Percentiles rank a stretch among this genome's conserved stretches.
These are phyloP conservation scores for Dipodascus geniculatus DNA, from an alignment of 805 yeast species.

Conservation along the genomic window DNA sequence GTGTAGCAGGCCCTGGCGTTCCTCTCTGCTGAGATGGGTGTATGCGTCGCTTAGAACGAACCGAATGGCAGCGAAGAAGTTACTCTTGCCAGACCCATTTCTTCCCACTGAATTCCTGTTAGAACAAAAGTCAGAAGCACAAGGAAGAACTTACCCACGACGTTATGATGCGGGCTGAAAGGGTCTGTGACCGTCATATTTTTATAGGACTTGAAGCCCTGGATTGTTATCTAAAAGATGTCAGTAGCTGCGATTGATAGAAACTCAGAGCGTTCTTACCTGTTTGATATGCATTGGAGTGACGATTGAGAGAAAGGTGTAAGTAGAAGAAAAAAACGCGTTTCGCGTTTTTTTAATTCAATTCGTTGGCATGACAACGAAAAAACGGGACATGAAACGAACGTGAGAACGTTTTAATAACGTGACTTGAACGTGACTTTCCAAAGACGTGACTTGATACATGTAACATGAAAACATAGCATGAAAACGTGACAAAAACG, in stretches of 20 bases:
- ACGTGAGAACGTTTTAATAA: no score
- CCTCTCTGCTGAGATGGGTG: conserved; percentile 72
- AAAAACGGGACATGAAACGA: no score
- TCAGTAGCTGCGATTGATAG: not conserved
- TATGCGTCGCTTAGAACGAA: conserved; percentile 87
- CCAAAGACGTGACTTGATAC: no score
- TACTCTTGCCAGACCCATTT: conserved; percentile 95
- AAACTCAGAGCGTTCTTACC: conserved; percentile 7
- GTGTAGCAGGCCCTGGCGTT: conserved; percentile 75
- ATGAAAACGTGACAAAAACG: no score
- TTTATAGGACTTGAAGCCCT: conserved; percentile 90
- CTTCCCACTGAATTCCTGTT: conserved; percentile 43
- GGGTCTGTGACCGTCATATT: conserved; percentile 67
- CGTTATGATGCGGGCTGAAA: conserved; percentile 73
- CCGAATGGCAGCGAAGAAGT: conserved; percentile 88
- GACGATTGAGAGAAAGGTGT: not conserved
- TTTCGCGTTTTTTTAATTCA: not conserved
- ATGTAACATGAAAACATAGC: no score
- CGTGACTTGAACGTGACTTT: no score
- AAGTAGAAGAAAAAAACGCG: not conserved
- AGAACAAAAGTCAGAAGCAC: not conserved
- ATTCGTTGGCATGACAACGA: no score
- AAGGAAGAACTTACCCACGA: conserved; percentile 35
- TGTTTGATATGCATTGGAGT: conserved; percentile 13
- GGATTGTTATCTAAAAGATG: conserved; percentile 44